phyloP scores from a whole-genome alignment of 2,329 filamentous ascomycete species.

The Mycosphaerella sp. region DNA sequence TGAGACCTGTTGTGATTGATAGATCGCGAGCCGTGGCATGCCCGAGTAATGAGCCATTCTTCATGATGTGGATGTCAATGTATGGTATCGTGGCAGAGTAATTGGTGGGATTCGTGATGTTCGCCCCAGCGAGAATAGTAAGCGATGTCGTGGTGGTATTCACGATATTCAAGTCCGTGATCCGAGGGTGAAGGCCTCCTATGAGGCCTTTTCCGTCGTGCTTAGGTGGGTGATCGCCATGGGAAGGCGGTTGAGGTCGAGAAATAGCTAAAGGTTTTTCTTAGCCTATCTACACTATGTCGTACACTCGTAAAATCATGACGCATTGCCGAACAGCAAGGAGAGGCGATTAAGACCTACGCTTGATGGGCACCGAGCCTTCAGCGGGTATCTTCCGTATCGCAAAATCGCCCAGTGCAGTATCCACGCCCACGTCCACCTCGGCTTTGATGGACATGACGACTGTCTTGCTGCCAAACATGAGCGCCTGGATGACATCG shows the following conservation, averaged over 20 bases:
- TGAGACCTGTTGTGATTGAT: conserved; percentile 60
- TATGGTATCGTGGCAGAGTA: conserved; percentile 81
- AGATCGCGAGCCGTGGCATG: conserved; percentile 64
- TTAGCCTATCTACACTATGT: conserved; percentile 25
- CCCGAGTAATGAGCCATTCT: conserved; percentile 67
- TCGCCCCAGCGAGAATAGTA: conserved; percentile 63
- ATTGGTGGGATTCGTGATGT: conserved; percentile 82
- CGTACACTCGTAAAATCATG: conserved; percentile 8
- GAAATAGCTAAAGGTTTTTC: conserved; percentile 19
- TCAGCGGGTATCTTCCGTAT: conserved; percentile 76
- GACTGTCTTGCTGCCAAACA: conserved; percentile 68
- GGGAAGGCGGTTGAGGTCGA: conserved; percentile 13
- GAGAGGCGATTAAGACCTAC: conserved; percentile 55
- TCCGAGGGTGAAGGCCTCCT: conserved; percentile 49
- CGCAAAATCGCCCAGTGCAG: conserved; percentile 71
- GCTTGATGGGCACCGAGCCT: conserved; percentile 84
- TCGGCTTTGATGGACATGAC: conserved; percentile 66
- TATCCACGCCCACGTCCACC: conserved; percentile 77
- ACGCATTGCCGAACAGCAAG: conserved; percentile 10
- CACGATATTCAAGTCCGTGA: conserved; percentile 65
- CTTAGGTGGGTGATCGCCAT: conserved; percentile 10
- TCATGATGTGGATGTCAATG: conserved; percentile 48
- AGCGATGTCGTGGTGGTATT: conserved; percentile 67
- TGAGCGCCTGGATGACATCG: conserved; percentile 69
- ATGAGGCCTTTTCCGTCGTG: conserved; percentile 12